phyloP scores from a whole-genome alignment of 192 early-diverging fungal genomes.

The Radiomyces spectabilis region DNA sequence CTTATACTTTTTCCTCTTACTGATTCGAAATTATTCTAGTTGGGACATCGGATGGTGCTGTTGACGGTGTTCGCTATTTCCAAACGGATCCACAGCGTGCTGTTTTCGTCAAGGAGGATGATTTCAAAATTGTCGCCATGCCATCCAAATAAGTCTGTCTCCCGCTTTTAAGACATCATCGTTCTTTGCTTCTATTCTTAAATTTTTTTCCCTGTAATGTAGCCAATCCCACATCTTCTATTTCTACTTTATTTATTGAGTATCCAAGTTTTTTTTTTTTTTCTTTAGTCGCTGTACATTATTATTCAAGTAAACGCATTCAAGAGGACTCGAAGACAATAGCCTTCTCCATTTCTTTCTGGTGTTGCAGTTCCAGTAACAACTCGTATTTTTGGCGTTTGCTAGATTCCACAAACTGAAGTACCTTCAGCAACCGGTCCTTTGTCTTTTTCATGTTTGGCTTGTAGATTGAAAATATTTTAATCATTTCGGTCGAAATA shows the following conservation, averaged over 20 bases:
- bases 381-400: constrained; percentile 24
- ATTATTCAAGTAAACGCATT: too few relatives aligned
- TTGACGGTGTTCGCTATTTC: constrained; percentile 21
- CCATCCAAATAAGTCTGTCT: neutral
- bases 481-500: neutral
- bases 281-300: too few relatives aligned
- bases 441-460: constrained; percentile 37
- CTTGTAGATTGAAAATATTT: neutral
- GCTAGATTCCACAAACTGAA: constrained; percentile 35
- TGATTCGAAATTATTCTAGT: too few relatives aligned
- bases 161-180: too few relatives aligned
- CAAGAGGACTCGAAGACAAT: constrained; percentile 24
- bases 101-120: constrained; percentile 18
- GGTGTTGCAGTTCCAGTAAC: constrained; percentile 16
- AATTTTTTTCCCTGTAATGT: too few relatives aligned
- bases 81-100: constrained; percentile 25
- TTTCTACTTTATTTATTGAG: too few relatives aligned
- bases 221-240: too few relatives aligned
- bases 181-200: too few relatives aligned
- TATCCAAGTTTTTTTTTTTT: too few relatives aligned
- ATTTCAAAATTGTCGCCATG: neutral
- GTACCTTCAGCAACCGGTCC: constrained; percentile 26
- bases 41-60: constrained; percentile 21
- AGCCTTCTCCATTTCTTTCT: constrained; percentile 21
- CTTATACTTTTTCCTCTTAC: neutral